Conservation (phyloP, 2,329 filamentous ascomycete genomes). For the Pestalotiopsis sp. region DNA sequence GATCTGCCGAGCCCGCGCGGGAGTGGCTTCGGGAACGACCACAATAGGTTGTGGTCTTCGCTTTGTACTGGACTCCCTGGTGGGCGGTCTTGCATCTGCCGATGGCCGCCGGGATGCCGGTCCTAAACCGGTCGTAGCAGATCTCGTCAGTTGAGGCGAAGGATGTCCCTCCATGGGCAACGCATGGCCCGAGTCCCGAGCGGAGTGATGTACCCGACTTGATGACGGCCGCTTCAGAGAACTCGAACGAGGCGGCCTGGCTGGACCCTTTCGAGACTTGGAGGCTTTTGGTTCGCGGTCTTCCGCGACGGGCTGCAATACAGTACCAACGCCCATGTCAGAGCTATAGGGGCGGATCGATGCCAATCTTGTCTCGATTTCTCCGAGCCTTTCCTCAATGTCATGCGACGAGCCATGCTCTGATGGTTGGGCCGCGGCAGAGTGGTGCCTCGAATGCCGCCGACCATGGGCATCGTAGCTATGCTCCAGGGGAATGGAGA, state of each 20-base stretch:
- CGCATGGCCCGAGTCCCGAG: not conserved
- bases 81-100: not conserved
- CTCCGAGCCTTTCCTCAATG: slow-evolving; percentile 17
- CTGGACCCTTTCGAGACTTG: not conserved
- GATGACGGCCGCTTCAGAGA: not conserved
- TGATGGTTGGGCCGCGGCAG: not conserved
- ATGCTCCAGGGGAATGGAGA: slow-evolving; percentile 58
- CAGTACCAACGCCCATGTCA: slow-evolving; percentile 25
- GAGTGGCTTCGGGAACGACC: not conserved
- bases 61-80: not conserved
- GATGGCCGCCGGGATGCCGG: not conserved
- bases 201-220: not conserved
- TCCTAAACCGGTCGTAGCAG: not conserved
- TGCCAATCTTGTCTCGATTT: slow-evolving; percentile 18
- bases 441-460: not conserved
- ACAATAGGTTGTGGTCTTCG: not conserved
- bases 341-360: slow-evolving; percentile 15
- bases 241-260: not conserved
- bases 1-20: not conserved
- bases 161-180: not conserved
- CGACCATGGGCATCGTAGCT: slow-evolving; percentile 32
- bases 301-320: slow-evolving; percentile 38
- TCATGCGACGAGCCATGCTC: slow-evolving; percentile 23
- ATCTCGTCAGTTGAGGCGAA: not conserved
- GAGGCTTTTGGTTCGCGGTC: slow-evolving; percentile 29